Conservation (phyloP, 768 basidiomycete species). For the Termitomyces eurrhizus region DNA sequence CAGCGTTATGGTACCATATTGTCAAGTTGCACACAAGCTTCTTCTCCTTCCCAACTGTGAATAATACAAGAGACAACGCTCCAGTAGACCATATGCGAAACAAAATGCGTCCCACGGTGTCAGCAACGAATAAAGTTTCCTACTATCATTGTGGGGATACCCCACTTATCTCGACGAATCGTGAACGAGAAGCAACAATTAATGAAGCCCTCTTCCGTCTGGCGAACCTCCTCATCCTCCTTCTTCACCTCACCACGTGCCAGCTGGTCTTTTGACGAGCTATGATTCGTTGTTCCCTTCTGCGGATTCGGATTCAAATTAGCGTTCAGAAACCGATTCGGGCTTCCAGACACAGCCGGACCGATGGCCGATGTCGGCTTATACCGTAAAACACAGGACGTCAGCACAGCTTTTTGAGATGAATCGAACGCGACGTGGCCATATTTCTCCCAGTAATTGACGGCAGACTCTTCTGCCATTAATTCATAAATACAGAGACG, state of each 20-base stretch:
- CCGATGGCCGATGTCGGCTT: slow-evolving; percentile 46
- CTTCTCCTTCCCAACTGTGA: background rate
- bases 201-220: slow-evolving; percentile 68
- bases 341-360: background rate
- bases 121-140: slow-evolving; percentile 82
- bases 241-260: slow-evolving; percentile 16
- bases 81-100: background rate
- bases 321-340: slow-evolving; percentile 1
- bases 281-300: slow-evolving; percentile 1
- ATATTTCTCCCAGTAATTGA: slow-evolving; percentile 99
- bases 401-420: slow-evolving; percentile 89
- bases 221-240: slow-evolving; percentile 24
- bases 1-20: too few relatives aligned
- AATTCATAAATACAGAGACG: slow-evolving; percentile 95
- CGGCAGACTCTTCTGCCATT: slow-evolving; percentile 96
- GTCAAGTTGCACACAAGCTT: too few relatives aligned
- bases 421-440: slow-evolving; percentile 90
- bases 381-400: slow-evolving; percentile 83
- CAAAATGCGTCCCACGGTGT: background rate
- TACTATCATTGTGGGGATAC: slow-evolving; percentile 87
- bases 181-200: slow-evolving; percentile 93
- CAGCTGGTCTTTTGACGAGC: background rate
- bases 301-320: slow-evolving; percentile 9
- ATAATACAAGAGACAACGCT: background rate
- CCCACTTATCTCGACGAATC: slow-evolving; percentile 79